These are phyloP conservation scores for Handroanthus guayacan DNA, from an alignment of 257 asterid genomes.

Conservation along the genomic window DNA sequence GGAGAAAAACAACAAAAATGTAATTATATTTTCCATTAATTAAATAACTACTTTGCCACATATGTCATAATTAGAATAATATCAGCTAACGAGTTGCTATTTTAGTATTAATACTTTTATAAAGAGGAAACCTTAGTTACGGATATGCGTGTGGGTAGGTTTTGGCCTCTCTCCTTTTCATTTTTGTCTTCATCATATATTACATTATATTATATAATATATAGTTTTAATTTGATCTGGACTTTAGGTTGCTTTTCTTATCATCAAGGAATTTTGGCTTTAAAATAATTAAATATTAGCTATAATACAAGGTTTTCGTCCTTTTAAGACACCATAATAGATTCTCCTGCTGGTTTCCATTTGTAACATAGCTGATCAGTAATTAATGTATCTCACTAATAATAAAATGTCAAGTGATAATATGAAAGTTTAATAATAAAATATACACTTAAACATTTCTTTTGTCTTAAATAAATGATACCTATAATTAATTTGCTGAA, in stretches of 20 bases:
- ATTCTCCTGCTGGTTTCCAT: conserved; percentile 17
- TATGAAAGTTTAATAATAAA: too few species aligned
- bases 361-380: conserved; percentile 11
- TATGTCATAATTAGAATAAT: not conserved
- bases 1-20: too few species aligned
- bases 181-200: conserved; percentile 45
- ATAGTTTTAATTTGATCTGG: conserved; percentile 17
- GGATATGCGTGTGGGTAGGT: conserved; percentile 54
- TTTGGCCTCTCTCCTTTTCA: conserved; percentile 50
- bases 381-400: too few species aligned
- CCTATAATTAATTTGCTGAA: too few species aligned
- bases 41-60: not conserved
- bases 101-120: conserved; percentile 48
- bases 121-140: conserved; percentile 40
- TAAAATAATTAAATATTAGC: conserved; percentile 28
- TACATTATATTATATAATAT: conserved; percentile 7
- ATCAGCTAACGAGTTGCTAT: not conserved
- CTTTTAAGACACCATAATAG: conserved; percentile 39
- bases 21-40: too few species aligned
- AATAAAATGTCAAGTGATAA: too few species aligned
- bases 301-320: conserved; percentile 33
- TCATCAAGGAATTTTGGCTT: conserved; percentile 42
- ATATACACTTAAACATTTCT: too few species aligned
- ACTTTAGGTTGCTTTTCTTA: conserved; percentile 35
- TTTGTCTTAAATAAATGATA: too few species aligned